Evolutionary conservation across 495 filamentous ascomycete species (phyloP), one percentile per base, ranked within the genome.

Genomic region (Parachaetomium inaequale): DNA sequence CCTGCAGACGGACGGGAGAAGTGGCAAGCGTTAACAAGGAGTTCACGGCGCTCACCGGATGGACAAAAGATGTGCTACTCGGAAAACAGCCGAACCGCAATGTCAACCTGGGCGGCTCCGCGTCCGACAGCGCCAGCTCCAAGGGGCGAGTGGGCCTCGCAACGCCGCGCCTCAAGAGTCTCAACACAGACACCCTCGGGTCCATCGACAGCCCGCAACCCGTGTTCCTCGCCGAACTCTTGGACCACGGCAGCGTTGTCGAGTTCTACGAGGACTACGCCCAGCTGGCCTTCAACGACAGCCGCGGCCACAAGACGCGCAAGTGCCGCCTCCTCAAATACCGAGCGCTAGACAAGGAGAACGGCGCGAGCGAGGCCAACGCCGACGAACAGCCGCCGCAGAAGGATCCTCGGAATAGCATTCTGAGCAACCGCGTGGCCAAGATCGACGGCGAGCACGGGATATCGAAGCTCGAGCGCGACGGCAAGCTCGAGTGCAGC

Each of bases 231-330:
- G 91, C 92, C 2, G 95, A 98, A 68, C 79, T 98, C 25, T 81
- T 98, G 57, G 94, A 98, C 68, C 92, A 97, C 63, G 90, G 96
- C 60, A 92, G 88, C 65, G 92, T 94, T 7, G 86, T 96, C 23
- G 85, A 93, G 68, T 98, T 96, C 76, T 96, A 96, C 76, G 93
- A 98, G 62, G 93, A 98, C 70, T 98, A 96, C 76, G 87, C 93
- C 8, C 85, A 88, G 58, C 76, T 96, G 6, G 93, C 94, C 5
- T 98, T 96, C 74, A 90, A 87, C 10, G 91, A 97, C 68, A 91
- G 90, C 25, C 82, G 90, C 10, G 91, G 92, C 7, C 88, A 85
- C 61, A 89, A 93, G 55, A 91, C 85, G 70, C 90, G 86, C 53
- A 88, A 85, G 38, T 94, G 93, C 72, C 91, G 91, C 57, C 80